Evolutionary conservation across 208 protist genomes (phyloP).

Genomic region (Trypanosomatidae sp.): DNA sequence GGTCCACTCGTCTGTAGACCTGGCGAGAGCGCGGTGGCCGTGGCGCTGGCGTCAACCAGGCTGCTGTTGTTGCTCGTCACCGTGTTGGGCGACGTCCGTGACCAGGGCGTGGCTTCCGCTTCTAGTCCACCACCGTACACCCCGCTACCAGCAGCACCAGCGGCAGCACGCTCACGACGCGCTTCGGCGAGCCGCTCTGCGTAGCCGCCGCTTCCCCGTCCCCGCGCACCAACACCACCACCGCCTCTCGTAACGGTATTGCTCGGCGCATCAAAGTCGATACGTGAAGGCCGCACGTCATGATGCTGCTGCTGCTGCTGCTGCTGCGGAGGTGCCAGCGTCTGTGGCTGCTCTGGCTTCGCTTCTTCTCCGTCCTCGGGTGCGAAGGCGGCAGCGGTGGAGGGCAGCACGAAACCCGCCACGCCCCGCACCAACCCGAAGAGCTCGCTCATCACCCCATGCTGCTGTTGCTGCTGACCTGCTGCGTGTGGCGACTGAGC

Average conservation of each 20-base stretch:
- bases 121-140: no score
- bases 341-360: neutral
- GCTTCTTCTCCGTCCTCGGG: no score
- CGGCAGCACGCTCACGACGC: constrained; percentile 3
- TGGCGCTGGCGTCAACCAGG: constrained; percentile 5
- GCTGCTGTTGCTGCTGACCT: neutral
- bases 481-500: neutral
- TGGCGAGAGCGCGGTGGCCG: no score
- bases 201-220: constrained; percentile 6
- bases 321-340: no score
- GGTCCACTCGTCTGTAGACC: no score
- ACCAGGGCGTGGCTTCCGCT: constrained; percentile 13
- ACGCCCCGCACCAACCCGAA: constrained; percentile 7
- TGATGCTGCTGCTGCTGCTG: constrained; percentile 2
- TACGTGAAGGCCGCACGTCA: constrained; percentile 27
- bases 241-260: no score
- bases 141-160: no score
- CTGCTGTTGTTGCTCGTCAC: constrained; percentile 12
- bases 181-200: constrained; percentile 17
- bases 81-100: neutral
- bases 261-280: no score
- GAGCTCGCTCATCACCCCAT: constrained; percentile 2
- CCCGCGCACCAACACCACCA: no score
- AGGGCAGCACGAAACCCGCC: no score
- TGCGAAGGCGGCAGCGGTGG: no score